phyloP scores from a whole-genome alignment of 169 alveolate species.

The Cryptosporidium tyzzeri region DNA sequence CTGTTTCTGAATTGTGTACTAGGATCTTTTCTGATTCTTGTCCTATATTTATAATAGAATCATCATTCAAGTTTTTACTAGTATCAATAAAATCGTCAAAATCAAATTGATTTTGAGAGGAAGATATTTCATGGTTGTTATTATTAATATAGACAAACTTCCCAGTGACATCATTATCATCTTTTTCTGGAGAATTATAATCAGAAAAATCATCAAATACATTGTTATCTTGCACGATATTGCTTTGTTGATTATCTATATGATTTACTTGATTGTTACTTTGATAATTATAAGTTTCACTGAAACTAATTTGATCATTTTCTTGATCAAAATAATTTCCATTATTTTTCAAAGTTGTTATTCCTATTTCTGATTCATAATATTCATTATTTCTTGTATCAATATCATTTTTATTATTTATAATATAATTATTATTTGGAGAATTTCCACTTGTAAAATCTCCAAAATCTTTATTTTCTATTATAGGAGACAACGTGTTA shows the following conservation, averaged over 20 bases:
- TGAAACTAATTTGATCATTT: not conserved
- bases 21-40: not conserved
- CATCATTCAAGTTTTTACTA: not conserved
- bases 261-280: not conserved
- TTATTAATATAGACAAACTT: not conserved
- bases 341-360: not conserved
- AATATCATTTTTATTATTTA: not conserved
- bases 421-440: not conserved
- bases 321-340: not conserved
- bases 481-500: not conserved
- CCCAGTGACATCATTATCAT: not conserved
- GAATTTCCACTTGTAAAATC: conserved; percentile 3
- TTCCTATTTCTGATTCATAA: not conserved
- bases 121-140: not conserved
- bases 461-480: not conserved
- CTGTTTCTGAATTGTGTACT: not conserved
- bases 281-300: not conserved
- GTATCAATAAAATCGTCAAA: not conserved
- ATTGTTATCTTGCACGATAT: not conserved
- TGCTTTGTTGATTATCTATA: not conserved
- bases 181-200: not conserved
- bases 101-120: not conserved
- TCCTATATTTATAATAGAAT: not conserved
- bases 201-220: not conserved
- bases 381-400: not conserved